Percentiles rank a stretch among this genome's conserved stretches.
These are phyloP conservation scores for Jatropha podagrica DNA, from an alignment of 441 rosid species.

Conservation along the genomic window DNA sequence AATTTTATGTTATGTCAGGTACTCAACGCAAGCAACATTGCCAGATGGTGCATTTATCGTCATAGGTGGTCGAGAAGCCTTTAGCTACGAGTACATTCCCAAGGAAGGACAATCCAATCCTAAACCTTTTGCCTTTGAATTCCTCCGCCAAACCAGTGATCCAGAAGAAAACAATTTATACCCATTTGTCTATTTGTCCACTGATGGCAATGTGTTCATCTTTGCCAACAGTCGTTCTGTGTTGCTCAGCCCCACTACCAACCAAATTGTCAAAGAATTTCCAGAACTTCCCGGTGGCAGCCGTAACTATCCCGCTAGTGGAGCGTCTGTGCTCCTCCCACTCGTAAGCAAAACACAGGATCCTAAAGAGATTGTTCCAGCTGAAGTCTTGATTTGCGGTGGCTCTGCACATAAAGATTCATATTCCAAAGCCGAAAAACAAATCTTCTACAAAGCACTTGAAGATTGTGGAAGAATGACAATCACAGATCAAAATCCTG, in stretches of 20 bases:
- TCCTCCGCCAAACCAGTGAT: constrained; percentile 47
- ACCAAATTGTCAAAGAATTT: constrained; percentile 40
- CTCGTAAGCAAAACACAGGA: constrained; percentile 25
- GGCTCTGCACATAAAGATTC: constrained; percentile 45
- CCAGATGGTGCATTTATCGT: constrained; percentile 53
- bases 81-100: constrained; percentile 58
- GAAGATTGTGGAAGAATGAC: constrained; percentile 49
- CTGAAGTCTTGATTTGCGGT: constrained; percentile 61
- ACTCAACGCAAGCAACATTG: constrained; percentile 55
- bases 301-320: constrained; percentile 63
- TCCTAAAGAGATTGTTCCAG: constrained; percentile 13
- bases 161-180: constrained; percentile 63
- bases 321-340: constrained; percentile 53
- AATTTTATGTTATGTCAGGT: constrained; percentile 32
- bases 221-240: constrained; percentile 60
- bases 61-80: constrained; percentile 57
- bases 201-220: constrained; percentile 67
- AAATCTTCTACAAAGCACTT: constrained; percentile 37
- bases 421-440: constrained; percentile 31
- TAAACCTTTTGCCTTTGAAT: constrained; percentile 27
- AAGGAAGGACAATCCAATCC: constrained; percentile 34
- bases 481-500: constrained; percentile 33
- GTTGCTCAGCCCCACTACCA: constrained; percentile 38
- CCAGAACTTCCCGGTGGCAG: constrained; percentile 54
- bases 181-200: constrained; percentile 55